Percentiles rank a stretch among this genome's conserved stretches.
These are phyloP conservation scores for Penicillium lividum DNA, from an alignment of 495 filamentous ascomycete genomes.

Conservation along the genomic window DNA sequence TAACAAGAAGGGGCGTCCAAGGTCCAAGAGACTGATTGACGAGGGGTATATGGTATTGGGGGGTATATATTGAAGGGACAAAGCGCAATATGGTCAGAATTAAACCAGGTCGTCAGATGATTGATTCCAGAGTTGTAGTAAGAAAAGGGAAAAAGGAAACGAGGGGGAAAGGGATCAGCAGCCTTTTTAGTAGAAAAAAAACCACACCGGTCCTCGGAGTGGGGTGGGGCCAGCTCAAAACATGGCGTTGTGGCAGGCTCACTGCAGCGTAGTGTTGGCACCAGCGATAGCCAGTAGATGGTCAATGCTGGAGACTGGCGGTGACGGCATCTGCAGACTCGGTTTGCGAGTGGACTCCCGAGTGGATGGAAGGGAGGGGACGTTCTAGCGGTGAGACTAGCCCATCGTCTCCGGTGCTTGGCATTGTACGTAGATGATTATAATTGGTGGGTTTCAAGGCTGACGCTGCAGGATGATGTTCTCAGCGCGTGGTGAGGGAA, in stretches of 20 bases:
- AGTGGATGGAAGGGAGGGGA: conserved; percentile 18
- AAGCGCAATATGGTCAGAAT: conserved; percentile 1
- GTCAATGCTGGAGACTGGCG: conserved; percentile 28
- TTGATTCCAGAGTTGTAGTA: conserved; percentile 27
- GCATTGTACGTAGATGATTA: conserved; percentile 10
- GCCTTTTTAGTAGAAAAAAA: conserved; percentile 27
- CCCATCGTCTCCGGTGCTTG: conserved; percentile 23
- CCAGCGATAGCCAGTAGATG: conserved; percentile 23
- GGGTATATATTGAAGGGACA: conserved; percentile 4
- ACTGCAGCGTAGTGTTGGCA: conserved; percentile 34
- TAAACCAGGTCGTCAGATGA: conserved; percentile 12
- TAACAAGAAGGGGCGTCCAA: conserved; percentile 26
- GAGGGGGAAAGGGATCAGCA: conserved; percentile 26
- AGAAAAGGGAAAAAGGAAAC: conserved; percentile 22
- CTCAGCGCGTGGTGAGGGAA: conserved; percentile 14
- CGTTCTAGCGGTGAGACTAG: conserved; percentile 38
- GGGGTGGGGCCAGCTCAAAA: conserved; percentile 23
- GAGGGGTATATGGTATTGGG: conserved; percentile 12
- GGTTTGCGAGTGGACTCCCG: conserved; percentile 19
- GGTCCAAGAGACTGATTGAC: conserved; percentile 32
- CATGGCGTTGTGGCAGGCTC: conserved; percentile 33
- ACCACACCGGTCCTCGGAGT: conserved; percentile 17
- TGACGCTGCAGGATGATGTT: conserved; percentile 34
- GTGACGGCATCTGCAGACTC: conserved; percentile 31
- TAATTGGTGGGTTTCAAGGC: conserved; percentile 25